Evolutionary conservation across 768 basidiomycete species (phyloP).

Genomic region (Xanthoconium stramineum): DNA sequence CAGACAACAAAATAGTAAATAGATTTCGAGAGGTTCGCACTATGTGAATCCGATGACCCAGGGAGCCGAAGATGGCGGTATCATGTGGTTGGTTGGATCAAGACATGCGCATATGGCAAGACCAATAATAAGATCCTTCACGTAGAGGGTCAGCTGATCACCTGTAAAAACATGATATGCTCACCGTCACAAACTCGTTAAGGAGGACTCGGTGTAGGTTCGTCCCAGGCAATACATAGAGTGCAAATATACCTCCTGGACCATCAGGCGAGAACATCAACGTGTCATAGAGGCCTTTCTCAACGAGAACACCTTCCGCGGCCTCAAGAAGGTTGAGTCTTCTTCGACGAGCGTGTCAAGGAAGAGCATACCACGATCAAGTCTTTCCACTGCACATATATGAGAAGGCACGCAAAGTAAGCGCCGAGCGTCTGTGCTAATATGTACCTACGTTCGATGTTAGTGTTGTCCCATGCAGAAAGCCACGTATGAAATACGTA

Average conservation of each 20-base stretch:
- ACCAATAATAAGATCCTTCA: slow-evolving; percentile 20
- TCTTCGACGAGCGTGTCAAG: slow-evolving; percentile 32
- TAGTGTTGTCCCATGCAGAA: slow-evolving; percentile 5
- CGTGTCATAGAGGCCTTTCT: slow-evolving; percentile 26
- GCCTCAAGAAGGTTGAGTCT: slow-evolving; percentile 5
- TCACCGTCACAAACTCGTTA: slow-evolving; percentile 39
- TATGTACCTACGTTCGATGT: slow-evolving; percentile 50
- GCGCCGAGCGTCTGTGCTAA: slow-evolving; percentile 63
- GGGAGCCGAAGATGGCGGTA: slow-evolving; percentile 52
- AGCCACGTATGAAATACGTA: slow-evolving; percentile 27
- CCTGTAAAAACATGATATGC: not conserved
- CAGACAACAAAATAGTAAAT: not conserved
- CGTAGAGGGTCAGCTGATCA: not conserved
- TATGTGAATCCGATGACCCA: slow-evolving; percentile 57
- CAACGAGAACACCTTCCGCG: slow-evolving; percentile 30
- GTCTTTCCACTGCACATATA: slow-evolving; percentile 62
- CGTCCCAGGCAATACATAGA: slow-evolving; percentile 33
- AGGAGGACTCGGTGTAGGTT: slow-evolving; percentile 34
- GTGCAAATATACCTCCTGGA: slow-evolving; percentile 37
- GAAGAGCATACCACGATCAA: slow-evolving; percentile 45
- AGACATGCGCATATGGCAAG: slow-evolving; percentile 23
- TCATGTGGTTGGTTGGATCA: slow-evolving; percentile 54
- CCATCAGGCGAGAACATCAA: slow-evolving; percentile 36
- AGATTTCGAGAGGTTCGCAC: slow-evolving; percentile 35
- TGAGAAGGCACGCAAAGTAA: slow-evolving; percentile 56